phyloP scores from a whole-genome alignment of 139 green algal species.

The Chlorella sp. region DNA sequence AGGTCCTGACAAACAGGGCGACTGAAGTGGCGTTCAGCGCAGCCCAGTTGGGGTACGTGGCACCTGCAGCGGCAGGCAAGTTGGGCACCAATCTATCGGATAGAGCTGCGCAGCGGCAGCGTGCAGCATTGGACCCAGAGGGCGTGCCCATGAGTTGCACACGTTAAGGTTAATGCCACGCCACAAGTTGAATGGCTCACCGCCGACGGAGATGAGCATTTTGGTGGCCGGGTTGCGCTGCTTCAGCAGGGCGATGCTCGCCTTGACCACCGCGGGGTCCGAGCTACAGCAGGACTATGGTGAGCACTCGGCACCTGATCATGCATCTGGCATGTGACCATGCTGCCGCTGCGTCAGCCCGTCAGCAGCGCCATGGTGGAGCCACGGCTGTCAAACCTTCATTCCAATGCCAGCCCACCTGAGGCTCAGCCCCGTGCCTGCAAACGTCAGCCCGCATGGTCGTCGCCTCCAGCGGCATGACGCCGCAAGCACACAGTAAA shows the following conservation, averaged over 20 bases:
- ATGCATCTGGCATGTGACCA: not conserved
- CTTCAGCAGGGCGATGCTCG: constrained; percentile 46
- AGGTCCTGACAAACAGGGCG: constrained; percentile 44
- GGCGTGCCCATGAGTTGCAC: no score
- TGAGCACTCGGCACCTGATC: not conserved
- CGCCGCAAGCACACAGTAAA: no score
- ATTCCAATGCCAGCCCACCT: no score
- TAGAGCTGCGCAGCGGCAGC: no score
- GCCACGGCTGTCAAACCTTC: no score
- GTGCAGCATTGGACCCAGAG: no score
- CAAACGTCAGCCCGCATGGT: constrained; percentile 30
- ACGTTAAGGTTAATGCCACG: no score
- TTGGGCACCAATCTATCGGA: no score
- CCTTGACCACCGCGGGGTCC: constrained; percentile 32
- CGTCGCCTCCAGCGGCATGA: no score
- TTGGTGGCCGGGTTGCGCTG: constrained; percentile 40
- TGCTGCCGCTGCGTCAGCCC: not conserved
- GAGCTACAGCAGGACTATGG: not conserved
- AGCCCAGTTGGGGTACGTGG: constrained; percentile 47
- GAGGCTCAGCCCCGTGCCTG: constrained; percentile 51
- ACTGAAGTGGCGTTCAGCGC: constrained; percentile 40
- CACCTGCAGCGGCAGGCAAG: not conserved
- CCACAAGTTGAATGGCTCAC: not conserved
- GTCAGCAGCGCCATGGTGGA: no score
- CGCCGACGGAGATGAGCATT: constrained; percentile 29